phyloP scores from a whole-genome alignment of 2,329 filamentous ascomycete species.

The Colletotrichum sp. region DNA sequence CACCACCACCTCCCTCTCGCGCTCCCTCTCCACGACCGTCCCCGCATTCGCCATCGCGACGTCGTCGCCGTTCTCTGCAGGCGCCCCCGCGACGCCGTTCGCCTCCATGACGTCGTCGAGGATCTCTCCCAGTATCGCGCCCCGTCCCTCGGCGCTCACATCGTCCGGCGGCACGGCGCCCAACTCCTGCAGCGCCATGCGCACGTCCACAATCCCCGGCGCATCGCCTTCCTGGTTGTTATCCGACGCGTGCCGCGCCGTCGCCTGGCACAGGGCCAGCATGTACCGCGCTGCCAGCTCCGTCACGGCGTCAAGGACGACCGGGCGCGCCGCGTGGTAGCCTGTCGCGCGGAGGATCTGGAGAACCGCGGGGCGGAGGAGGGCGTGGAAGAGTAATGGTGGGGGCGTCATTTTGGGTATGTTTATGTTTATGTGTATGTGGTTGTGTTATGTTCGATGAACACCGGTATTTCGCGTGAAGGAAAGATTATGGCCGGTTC shows the following conservation, averaged over 20 bases:
- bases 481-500: neutral
- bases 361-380: constrained; percentile 85
- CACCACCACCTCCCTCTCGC: constrained; percentile 1
- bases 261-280: constrained; percentile 72
- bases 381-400: constrained; percentile 67
- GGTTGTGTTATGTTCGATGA: neutral
- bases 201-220: constrained; percentile 75
- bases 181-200: constrained; percentile 83
- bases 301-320: constrained; percentile 85
- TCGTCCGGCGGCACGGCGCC: constrained; percentile 76
- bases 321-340: constrained; percentile 82
- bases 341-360: constrained; percentile 92
- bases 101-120: constrained; percentile 68
- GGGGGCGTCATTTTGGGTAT: constrained; percentile 45
- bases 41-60: neutral
- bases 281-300: constrained; percentile 87
- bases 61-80: constrained; percentile 59
- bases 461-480: neutral
- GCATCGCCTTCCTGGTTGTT: constrained; percentile 68
- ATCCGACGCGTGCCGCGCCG: constrained; percentile 73
- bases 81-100: constrained; percentile 73
- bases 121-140: constrained; percentile 66
- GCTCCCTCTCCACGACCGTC: neutral
- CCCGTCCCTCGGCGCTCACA: constrained; percentile 59
- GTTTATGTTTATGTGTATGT: neutral